Evolutionary conservation across 2,329 filamentous ascomycete species (phyloP).

Genomic region (Bipolaris bicolor): DNA sequence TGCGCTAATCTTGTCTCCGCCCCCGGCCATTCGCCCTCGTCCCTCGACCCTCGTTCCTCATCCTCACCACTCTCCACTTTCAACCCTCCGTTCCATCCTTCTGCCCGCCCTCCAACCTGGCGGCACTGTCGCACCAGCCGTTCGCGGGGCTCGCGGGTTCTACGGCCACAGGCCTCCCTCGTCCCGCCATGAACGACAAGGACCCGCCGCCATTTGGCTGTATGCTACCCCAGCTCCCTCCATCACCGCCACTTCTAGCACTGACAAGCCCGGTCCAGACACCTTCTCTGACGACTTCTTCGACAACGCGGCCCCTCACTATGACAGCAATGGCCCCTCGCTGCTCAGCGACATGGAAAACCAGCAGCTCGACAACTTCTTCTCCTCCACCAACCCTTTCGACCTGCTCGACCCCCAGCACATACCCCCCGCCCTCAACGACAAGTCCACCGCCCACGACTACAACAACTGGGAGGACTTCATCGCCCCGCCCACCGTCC

Average conservation of each 20-base stretch:
- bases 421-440: constrained; percentile 23
- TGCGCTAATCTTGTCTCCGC: constrained; percentile 1
- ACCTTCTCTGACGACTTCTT: constrained; percentile 38
- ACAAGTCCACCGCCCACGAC: constrained; percentile 32
- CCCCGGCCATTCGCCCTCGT: not conserved
- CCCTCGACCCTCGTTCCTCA: not conserved
- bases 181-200: constrained; percentile 42
- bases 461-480: constrained; percentile 38
- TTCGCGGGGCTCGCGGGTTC: constrained; percentile 35
- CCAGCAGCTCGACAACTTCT: constrained; percentile 43
- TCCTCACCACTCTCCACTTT: not conserved
- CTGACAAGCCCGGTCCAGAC: constrained; percentile 28
- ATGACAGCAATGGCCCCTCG: constrained; percentile 32
- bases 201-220: constrained; percentile 46
- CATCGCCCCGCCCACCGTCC: constrained; percentile 41
- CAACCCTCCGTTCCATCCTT: not conserved
- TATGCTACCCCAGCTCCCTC: constrained; percentile 17
- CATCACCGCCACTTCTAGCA: not conserved
- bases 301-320: constrained; percentile 17
- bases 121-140: constrained; percentile 31
- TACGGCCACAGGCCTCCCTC: constrained; percentile 32
- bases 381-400: constrained; percentile 40
- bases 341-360: constrained; percentile 43
- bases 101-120: constrained; percentile 25
- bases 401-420: constrained; percentile 23